Evolutionary conservation across 2,329 filamentous ascomycete genomes (phyloP).

Genomic region (Grosmannia serpens): DNA sequence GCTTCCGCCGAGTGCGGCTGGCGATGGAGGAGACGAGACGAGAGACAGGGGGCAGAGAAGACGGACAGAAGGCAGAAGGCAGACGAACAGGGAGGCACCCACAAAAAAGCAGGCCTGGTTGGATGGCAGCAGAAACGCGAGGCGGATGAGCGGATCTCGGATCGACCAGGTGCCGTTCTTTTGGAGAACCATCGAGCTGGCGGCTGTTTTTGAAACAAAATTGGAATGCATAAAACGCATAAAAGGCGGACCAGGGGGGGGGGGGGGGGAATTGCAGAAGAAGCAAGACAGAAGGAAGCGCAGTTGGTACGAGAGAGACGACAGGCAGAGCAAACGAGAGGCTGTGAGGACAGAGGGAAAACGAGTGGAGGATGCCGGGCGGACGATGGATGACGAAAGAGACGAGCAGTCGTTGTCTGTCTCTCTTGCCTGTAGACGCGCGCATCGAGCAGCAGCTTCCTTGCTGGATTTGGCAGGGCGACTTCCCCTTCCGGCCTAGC

Average conservation of each 20-base stretch:
- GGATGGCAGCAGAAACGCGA: background rate
- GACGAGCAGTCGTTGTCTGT: too few species aligned
- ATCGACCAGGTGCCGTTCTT: too few species aligned
- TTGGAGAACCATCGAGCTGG: too few species aligned
- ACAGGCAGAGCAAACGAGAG: background rate
- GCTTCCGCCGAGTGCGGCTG: background rate
- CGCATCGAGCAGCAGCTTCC: background rate
- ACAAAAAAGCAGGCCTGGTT: background rate
- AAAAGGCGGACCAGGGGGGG: too few species aligned
- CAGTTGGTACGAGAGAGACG: background rate
- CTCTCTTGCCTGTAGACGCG: background rate
- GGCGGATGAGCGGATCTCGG: too few species aligned
- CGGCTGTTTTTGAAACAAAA: too few species aligned
- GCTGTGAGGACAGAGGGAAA: background rate
- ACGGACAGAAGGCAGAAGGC: background rate
- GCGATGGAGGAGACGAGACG: background rate
- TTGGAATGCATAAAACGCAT: too few species aligned
- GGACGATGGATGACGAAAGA: too few species aligned
- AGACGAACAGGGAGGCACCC: background rate
- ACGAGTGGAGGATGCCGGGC: too few species aligned
- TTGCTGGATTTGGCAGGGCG: background rate
- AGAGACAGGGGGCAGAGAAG: background rate
- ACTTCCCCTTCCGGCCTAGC: background rate
- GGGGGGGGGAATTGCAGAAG: too few species aligned
- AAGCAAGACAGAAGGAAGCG: background rate